Evolutionary conservation across 1,284 basidiomycete genomes (phyloP), one percentile per base, ranked within the genome.

Genomic region (Singerocomus inundabilis): DNA sequence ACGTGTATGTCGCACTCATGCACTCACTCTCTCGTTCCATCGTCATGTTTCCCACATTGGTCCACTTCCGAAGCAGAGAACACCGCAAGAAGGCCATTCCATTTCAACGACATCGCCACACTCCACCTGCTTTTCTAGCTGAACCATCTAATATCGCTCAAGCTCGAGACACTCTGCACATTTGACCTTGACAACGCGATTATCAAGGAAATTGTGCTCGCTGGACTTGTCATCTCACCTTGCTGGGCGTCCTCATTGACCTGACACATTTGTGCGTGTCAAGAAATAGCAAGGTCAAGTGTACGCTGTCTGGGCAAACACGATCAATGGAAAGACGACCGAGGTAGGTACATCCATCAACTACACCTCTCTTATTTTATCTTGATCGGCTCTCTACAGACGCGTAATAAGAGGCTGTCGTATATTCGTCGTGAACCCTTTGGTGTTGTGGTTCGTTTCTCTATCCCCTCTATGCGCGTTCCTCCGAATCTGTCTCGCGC

Each of bases 281-380:
- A n/a, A n/a, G n/a, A n/a, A n/a, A n/a, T n/a, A n/a, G n/a, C n/a
- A n/a, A n/a, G n/a, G n/a, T n/a, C n/a, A n/a, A n/a, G n/a, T n/a
- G n/a, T 66, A 63, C 33, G 64, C 59, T 38, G 66, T 67, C 6
- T 67, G 67, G 66, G 64, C 66, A 16, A 81, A 84, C 74, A 82
- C 82, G 70, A 73, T 80, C 58, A 72, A 75, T 54, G 81, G 81
- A 38, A 77, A 82, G 68, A 69, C 72, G 52, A 76, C 81, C 52
- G 65, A 66, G 63, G 69, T 70, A 41, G 8, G 47, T 1, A 36
- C 5, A 1, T 7, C 11, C 2, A 30, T 46, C 11, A 15, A 32
- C 24, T n/a, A 8, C 4, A 25, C 34, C 29, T 13, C 21, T 30
- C 4, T n/a, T 12, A 12, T 4, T 24, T 18, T n/a, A 5, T 46